A percentile compares a stretch with the other conserved stretches of the same genome.
These are phyloP conservation scores for Mycosarcoma maydis DNA, from an alignment of 1,284 basidiomycete genomes.

Conservation along the genomic window DNA sequence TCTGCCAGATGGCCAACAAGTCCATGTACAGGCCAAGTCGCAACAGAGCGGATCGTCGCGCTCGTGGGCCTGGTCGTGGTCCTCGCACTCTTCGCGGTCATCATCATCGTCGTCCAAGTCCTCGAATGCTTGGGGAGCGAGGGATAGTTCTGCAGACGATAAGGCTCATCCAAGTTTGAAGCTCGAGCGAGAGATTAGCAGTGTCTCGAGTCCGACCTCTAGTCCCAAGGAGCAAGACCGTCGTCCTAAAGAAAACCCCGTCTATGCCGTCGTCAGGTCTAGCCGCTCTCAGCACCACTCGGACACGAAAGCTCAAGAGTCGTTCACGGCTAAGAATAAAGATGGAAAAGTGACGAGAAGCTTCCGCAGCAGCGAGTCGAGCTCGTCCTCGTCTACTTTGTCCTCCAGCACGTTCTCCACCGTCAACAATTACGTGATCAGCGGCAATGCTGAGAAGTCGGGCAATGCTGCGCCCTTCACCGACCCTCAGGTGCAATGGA, in stretches of 20 bases:
- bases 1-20: constrained; percentile 4
- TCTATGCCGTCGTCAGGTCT: not conserved
- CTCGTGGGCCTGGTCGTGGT: constrained; percentile 36
- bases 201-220: not conserved
- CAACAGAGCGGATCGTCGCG: constrained; percentile 7
- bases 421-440: constrained; percentile 26
- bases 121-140: too few relatives aligned
- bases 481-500: constrained; percentile 27
- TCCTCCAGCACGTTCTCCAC: constrained; percentile 23
- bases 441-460: constrained; percentile 13
- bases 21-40: constrained; percentile 17
- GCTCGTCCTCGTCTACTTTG: constrained; percentile 5
- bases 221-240: too few relatives aligned
- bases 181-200: not conserved
- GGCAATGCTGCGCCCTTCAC: constrained; percentile 26
- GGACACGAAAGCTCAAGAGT: not conserved
- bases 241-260: too few relatives aligned
- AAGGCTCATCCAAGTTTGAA: not conserved
- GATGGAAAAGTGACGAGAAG: constrained; percentile 3
- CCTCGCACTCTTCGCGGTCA: constrained; percentile 15
- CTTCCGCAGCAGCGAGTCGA: constrained; percentile 1
- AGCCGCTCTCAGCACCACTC: constrained; percentile 1
- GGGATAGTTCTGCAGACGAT: not conserved
- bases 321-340: constrained; percentile 1
- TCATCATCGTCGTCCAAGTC: constrained; percentile 1